phyloP scores from a whole-genome alignment of 257 asterid genomes.

The Solanum chmielewskii region DNA sequence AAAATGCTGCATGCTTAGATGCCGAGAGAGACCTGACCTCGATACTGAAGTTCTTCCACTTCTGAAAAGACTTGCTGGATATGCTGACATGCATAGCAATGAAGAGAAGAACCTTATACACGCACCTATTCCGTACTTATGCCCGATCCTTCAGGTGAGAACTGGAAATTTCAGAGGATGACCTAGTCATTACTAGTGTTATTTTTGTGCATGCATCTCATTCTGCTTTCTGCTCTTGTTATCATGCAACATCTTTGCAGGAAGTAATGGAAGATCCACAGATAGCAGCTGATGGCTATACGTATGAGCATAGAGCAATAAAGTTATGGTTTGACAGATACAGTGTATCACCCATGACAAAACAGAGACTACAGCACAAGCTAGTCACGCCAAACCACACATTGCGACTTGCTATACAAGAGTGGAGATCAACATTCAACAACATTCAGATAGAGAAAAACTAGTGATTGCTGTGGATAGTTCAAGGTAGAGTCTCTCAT shows the following conservation, averaged over 20 bases:
- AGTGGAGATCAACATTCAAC: slow-evolving; percentile 32
- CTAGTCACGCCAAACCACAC: slow-evolving; percentile 55
- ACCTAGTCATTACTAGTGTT: neutral
- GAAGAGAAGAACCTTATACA: slow-evolving; percentile 12
- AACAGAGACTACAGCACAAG: slow-evolving; percentile 33
- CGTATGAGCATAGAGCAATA: slow-evolving; percentile 69
- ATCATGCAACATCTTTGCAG: slow-evolving; percentile 24
- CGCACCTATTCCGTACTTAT: slow-evolving; percentile 61
- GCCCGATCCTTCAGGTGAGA: slow-evolving; percentile 79
- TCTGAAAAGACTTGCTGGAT: slow-evolving; percentile 49
- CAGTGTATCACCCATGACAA: slow-evolving; percentile 64
- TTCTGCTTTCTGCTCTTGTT: neutral
- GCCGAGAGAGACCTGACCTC: slow-evolving; percentile 93
- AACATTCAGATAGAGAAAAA: neutral
- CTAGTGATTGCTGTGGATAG: neutral
- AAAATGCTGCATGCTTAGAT: slow-evolving; percentile 59
- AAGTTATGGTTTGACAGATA: slow-evolving; percentile 53
- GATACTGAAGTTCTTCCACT: slow-evolving; percentile 65
- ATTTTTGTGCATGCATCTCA: neutral
- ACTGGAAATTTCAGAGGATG: neutral
- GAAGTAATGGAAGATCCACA: slow-evolving; percentile 82
- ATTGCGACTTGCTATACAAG: slow-evolving; percentile 59
- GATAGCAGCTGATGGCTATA: slow-evolving; percentile 84
- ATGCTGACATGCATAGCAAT: slow-evolving; percentile 33
- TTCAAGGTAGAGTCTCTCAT: neutral